These are phyloP conservation scores for Aureobasidium lini DNA, from an alignment of 2,329 filamentous ascomycete species.

Conservation along the genomic window DNA sequence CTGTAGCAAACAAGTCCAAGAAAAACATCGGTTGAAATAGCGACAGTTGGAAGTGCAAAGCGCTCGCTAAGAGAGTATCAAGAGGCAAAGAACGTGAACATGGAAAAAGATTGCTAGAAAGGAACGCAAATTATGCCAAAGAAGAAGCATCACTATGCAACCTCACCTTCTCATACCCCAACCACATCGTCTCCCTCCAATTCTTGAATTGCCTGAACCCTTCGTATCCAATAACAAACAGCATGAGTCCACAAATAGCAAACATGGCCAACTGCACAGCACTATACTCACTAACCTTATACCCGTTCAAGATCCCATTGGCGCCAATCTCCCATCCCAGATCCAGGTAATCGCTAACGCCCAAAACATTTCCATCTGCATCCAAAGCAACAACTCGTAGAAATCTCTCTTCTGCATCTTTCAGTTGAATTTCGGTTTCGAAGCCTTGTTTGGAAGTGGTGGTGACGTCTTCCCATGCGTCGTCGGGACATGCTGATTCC, in stretches of 20 bases:
- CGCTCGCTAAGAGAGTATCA: too few species aligned
- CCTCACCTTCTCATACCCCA: background rate
- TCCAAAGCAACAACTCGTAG: conserved; percentile 21
- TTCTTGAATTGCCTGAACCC: background rate
- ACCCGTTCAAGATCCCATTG: background rate
- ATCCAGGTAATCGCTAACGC: background rate
- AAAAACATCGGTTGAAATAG: too few species aligned
- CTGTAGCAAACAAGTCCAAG: too few species aligned
- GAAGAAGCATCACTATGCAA: background rate
- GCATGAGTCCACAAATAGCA: background rate
- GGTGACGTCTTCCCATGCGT: conserved; percentile 17
- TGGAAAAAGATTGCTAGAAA: too few species aligned
- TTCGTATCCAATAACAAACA: background rate
- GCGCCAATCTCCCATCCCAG: background rate
- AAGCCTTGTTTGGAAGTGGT: conserved; percentile 16
- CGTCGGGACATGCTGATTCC: background rate
- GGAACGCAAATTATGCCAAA: background rate
- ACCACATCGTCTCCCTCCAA: background rate
- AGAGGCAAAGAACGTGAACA: background rate
- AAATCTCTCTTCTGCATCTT: background rate
- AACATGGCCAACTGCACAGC: background rate
- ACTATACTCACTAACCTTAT: background rate
- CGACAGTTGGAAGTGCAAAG: too few species aligned
- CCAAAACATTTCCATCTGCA: conserved; percentile 17
- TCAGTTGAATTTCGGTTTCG: conserved; percentile 17